Evolutionary conservation across 1,139 yeast species (phyloP).

Genomic region (Yamadazyma songkhlaensis): DNA sequence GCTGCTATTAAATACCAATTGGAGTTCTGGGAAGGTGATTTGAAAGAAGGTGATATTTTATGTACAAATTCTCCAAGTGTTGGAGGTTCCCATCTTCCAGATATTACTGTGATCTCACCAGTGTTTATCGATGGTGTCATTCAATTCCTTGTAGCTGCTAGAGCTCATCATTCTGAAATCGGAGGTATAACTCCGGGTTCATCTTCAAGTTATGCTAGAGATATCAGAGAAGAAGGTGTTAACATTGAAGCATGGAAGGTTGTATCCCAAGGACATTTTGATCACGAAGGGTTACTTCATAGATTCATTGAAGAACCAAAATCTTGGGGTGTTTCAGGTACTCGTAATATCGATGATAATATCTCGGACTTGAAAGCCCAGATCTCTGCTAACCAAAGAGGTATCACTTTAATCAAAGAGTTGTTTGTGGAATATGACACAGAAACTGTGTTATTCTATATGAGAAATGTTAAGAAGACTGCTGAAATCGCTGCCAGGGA

Average conservation of each 20-base stretch:
- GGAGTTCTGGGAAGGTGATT: constrained; percentile 15
- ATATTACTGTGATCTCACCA: constrained; percentile 19
- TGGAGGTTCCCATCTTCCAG: constrained; percentile 22
- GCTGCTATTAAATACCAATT: constrained; percentile 18
- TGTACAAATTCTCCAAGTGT: constrained; percentile 20
- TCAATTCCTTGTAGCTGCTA: constrained; percentile 59
- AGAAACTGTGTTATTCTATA: constrained; percentile 35
- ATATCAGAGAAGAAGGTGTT: constrained; percentile 64
- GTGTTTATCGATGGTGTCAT: constrained; percentile 31
- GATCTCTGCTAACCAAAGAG: constrained; percentile 43
- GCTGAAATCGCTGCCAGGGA: constrained; percentile 44
- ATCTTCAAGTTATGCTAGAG: constrained; percentile 61
- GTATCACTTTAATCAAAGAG: constrained; percentile 30
- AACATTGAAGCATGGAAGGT: constrained; percentile 54
- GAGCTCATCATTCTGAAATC: constrained; percentile 70
- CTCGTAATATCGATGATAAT: constrained; percentile 46
- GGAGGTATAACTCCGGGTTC: constrained; percentile 69
- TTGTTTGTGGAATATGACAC: constrained; percentile 33
- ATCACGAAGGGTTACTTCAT: constrained; percentile 46
- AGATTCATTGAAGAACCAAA: constrained; percentile 51
- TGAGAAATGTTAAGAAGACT: constrained; percentile 40
- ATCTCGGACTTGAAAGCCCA: constrained; percentile 45
- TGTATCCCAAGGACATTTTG: constrained; percentile 54
- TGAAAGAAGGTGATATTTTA: constrained; percentile 19
- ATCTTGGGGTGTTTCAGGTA: constrained; percentile 59